phyloP scores from a whole-genome alignment of 2,329 filamentous ascomycete species.

The Alternaria panax region DNA sequence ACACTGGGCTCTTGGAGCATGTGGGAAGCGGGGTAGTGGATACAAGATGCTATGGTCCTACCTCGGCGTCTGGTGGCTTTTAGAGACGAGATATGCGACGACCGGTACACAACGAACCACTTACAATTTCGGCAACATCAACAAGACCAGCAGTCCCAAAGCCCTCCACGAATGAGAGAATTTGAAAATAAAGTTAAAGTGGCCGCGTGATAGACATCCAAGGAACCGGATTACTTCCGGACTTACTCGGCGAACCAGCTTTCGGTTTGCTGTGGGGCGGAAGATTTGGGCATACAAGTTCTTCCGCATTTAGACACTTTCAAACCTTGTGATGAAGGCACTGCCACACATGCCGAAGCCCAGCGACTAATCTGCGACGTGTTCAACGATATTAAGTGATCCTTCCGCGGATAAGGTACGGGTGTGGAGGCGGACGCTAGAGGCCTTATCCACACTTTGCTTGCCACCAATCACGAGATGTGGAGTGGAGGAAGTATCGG shows the following conservation, averaged over 20 bases:
- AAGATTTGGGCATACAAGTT: conserved; percentile 5
- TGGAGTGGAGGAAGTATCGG: background rate
- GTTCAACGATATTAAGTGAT: background rate
- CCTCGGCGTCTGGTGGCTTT: background rate
- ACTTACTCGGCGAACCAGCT: background rate
- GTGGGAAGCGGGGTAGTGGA: conserved; percentile 3
- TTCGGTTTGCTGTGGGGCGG: background rate
- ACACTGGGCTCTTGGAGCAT: conserved; percentile 2
- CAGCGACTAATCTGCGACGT: background rate
- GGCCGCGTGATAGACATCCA: background rate
- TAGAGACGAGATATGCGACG: background rate
- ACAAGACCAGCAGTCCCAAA: background rate
- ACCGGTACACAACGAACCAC: background rate
- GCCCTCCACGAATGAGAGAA: background rate
- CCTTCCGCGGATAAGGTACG: conserved; percentile 1
- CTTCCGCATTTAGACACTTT: conserved; percentile 8
- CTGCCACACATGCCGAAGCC: background rate
- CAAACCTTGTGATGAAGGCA: background rate
- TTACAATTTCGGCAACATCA: background rate
- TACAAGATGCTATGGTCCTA: background rate
- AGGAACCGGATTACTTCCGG: background rate
- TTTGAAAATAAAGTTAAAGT: background rate
- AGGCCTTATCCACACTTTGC: background rate
- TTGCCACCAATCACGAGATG: background rate
- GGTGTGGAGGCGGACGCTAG: conserved; percentile 1